Conservation (phyloP, 2,329 filamentous ascomycete genomes). For the Phyllosticta paracitricarpa region DNA sequence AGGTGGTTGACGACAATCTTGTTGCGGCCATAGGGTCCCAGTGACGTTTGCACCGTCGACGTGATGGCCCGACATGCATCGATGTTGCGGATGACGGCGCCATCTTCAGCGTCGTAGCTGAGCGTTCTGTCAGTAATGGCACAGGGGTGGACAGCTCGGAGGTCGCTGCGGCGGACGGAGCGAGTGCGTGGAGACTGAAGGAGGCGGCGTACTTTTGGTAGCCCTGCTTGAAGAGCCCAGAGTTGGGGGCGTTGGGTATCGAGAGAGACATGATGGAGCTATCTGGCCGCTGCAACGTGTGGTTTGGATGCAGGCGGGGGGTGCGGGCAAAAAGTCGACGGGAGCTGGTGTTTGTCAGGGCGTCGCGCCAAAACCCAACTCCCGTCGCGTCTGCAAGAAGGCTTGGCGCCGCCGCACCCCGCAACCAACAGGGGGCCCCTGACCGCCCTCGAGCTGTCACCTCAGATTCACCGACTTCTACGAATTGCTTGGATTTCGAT, state of each 20-base stretch:
- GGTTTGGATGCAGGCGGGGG: neutral
- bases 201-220: constrained; percentile 76
- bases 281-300: neutral
- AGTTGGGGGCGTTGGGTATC: constrained; percentile 88
- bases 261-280: constrained; percentile 72
- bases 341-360: neutral
- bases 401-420: neutral
- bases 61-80: constrained; percentile 95
- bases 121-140: constrained; percentile 25
- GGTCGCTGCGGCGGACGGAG: constrained; percentile 13
- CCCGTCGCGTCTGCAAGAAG: neutral
- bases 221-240: constrained; percentile 87
- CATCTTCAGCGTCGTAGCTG: constrained; percentile 98
- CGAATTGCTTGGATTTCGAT: neutral
- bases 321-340: constrained; percentile 4
- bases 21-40: constrained; percentile 95
- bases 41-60: constrained; percentile 89
- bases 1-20: constrained; percentile 99
- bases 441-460: neutral
- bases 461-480: neutral
- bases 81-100: constrained; percentile 95
- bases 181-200: constrained; percentile 12
- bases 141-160: constrained; percentile 9
- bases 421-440: neutral
- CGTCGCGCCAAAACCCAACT: constrained; percentile 1